Evolutionary conservation across 2,329 filamentous ascomycete genomes (phyloP).

Genomic region (Colletotrichum australisinense): DNA sequence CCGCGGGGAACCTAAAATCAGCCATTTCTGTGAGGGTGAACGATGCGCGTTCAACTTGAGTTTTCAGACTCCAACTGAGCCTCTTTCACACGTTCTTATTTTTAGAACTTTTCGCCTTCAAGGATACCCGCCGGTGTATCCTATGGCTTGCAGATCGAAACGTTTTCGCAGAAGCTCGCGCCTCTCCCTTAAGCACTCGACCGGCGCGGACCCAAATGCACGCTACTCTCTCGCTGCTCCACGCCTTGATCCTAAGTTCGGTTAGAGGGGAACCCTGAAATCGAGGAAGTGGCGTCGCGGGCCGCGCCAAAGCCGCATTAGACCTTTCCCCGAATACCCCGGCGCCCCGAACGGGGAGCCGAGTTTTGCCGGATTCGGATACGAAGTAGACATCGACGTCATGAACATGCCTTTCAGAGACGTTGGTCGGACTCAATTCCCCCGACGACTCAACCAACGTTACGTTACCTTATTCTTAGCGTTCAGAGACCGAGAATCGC

Average conservation of each 20-base stretch:
- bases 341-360: neutral
- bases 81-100: neutral
- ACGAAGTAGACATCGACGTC: neutral
- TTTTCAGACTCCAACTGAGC: neutral
- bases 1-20: neutral
- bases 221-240: neutral
- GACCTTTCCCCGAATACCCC: neutral
- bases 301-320: neutral
- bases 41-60: neutral
- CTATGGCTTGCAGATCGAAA: neutral
- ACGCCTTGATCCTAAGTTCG: neutral
- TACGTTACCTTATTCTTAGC: neutral
- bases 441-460: neutral
- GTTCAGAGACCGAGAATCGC: neutral
- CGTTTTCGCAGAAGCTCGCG: neutral
- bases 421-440: neutral
- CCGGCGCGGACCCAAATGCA: neutral
- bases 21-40: neutral
- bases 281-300: neutral
- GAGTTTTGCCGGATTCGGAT: neutral
- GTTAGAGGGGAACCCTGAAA: neutral
- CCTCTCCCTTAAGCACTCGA: neutral
- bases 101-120: neutral
- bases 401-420: neutral
- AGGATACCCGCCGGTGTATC: neutral